These are phyloP conservation scores for Fusarium anguioides DNA, from an alignment of 2,329 filamentous ascomycete species.

Conservation along the genomic window DNA sequence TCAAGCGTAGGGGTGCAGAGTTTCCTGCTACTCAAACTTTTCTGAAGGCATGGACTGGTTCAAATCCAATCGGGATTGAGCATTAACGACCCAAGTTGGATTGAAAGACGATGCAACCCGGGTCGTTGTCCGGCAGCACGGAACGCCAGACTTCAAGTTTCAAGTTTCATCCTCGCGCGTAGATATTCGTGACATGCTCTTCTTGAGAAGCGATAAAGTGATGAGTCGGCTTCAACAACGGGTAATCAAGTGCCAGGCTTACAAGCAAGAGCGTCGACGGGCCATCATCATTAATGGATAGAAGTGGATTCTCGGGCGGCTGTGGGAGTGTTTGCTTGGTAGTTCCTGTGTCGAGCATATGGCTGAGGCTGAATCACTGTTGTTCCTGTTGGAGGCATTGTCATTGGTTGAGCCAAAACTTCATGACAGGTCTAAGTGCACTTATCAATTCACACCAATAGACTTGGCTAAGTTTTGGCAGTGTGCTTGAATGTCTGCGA, in stretches of 20 bases:
- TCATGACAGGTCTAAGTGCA: background rate
- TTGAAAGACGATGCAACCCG: constrained; percentile 8
- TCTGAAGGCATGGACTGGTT: constrained; percentile 4
- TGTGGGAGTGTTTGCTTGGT: background rate
- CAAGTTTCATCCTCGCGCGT: background rate
- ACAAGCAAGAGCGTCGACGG: background rate
- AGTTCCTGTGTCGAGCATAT: background rate
- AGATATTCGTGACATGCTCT: background rate
- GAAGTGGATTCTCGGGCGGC: background rate
- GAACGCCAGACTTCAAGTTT: constrained; percentile 11
- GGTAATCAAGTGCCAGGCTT: background rate
- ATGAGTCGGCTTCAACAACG: background rate
- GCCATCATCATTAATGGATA: background rate
- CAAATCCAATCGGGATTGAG: constrained; percentile 29
- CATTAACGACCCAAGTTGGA: constrained; percentile 15
- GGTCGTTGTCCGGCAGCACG: constrained; percentile 15
- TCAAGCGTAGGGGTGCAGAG: constrained; percentile 10
- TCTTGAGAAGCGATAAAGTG: background rate
- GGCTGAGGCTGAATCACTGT: background rate
- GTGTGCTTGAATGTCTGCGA: background rate
- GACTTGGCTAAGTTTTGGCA: background rate
- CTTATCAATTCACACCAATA: background rate
- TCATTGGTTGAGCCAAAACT: background rate
- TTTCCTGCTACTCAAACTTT: constrained; percentile 18
- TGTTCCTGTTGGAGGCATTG: background rate